Conservation (phyloP, 345 rosid species). For the Erysimum cheiranthoides region DNA sequence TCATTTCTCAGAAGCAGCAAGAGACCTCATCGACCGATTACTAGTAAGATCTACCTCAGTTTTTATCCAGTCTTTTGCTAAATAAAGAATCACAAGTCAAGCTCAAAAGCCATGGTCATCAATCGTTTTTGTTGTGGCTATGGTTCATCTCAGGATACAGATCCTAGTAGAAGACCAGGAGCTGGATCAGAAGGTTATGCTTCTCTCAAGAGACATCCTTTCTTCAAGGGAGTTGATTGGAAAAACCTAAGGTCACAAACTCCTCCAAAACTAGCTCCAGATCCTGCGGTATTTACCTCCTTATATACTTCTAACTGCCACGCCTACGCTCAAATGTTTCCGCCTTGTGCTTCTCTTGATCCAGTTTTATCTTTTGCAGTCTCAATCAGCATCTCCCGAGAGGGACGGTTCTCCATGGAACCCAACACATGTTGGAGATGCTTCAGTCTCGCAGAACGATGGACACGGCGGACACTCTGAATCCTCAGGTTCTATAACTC, state of each 20-base stretch:
- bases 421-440: slow-evolving; percentile 72
- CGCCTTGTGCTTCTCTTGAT: slow-evolving; percentile 26
- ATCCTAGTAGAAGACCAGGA: slow-evolving; percentile 93
- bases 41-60: slow-evolving; percentile 62
- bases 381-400: slow-evolving; percentile 53
- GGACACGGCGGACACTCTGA: slow-evolving; percentile 60
- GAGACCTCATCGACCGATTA: slow-evolving; percentile 81
- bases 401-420: slow-evolving; percentile 83
- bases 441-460: slow-evolving; percentile 57
- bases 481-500: slow-evolving; percentile 69
- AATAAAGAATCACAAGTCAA: neutral
- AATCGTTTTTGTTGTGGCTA: slow-evolving; percentile 9
- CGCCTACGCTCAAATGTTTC: neutral
- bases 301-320: neutral
- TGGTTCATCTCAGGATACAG: slow-evolving; percentile 68
- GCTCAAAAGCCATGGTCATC: slow-evolving; percentile 19
- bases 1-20: slow-evolving; percentile 88
- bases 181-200: slow-evolving; percentile 90
- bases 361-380: slow-evolving; percentile 30
- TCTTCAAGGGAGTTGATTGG: slow-evolving; percentile 92
- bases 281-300: slow-evolving; percentile 56
- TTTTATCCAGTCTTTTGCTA: slow-evolving; percentile 28
- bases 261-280: slow-evolving; percentile 83
- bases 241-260: slow-evolving; percentile 67
- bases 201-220: slow-evolving; percentile 82